Percentiles rank a stretch among this genome's conserved stretches.
Conservation (phyloP, 208 protist genomes). For the Crithidia fasciculata region DNA sequence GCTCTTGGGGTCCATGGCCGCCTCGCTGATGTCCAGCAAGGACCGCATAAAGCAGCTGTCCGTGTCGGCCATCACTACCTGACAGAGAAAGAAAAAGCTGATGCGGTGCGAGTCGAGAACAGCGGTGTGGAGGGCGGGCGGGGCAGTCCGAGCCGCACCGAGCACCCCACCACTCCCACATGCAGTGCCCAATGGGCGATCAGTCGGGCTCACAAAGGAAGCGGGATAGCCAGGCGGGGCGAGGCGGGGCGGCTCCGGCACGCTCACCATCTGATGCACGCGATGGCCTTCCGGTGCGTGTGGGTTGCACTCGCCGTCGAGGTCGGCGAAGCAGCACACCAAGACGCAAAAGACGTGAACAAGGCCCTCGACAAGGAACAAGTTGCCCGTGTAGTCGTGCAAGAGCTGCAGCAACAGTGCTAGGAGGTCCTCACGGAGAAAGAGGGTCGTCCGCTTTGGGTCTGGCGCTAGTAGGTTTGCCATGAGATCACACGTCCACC, state of each 20-base stretch:
- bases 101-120: slow-evolving; percentile 19
- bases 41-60: slow-evolving; percentile 22
- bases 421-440: slow-evolving; percentile 52
- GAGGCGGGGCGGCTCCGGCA: neutral
- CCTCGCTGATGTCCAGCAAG: slow-evolving; percentile 29
- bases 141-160: neutral
- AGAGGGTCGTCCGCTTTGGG: slow-evolving; percentile 34
- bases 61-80: slow-evolving; percentile 26
- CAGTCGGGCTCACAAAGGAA: neutral
- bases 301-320: slow-evolving; percentile 1
- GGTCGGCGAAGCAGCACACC: slow-evolving; percentile 28
- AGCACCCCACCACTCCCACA: neutral
- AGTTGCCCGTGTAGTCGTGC: slow-evolving; percentile 32
- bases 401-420: slow-evolving; percentile 46
- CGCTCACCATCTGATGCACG: neutral
- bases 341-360: slow-evolving; percentile 33
- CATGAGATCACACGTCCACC: slow-evolving; percentile 52
- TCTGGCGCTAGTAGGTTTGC: slow-evolving; percentile 44
- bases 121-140: slow-evolving; percentile 1
- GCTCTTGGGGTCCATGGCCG: slow-evolving; percentile 21
- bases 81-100: slow-evolving; percentile 50
- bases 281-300: neutral
- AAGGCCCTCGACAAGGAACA: slow-evolving; percentile 26
- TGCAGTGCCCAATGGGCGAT: neutral
- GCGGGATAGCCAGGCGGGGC: neutral